Conservation (phyloP, 2,329 filamentous ascomycete genomes). For the Dothistroma septosporum region DNA sequence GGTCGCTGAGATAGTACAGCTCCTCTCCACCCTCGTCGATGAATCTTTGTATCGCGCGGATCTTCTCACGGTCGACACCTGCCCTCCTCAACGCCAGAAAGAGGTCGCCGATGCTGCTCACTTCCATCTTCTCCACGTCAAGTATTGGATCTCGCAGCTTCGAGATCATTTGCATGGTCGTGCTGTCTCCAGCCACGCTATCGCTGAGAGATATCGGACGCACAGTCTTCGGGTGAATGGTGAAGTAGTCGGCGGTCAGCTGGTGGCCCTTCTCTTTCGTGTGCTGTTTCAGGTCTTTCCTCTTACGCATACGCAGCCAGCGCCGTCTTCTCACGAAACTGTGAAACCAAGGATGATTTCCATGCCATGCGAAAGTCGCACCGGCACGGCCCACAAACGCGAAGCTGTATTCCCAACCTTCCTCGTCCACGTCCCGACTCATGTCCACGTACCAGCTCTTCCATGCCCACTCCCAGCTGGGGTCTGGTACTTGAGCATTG, state of each 20-base stretch:
- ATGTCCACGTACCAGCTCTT: slow-evolving; percentile 68
- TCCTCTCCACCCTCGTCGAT: slow-evolving; percentile 73
- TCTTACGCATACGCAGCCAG: slow-evolving; percentile 79
- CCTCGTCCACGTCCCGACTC: slow-evolving; percentile 79
- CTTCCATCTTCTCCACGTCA: slow-evolving; percentile 50
- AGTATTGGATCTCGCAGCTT: slow-evolving; percentile 42
- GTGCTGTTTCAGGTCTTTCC: slow-evolving; percentile 48
- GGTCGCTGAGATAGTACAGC: slow-evolving; percentile 65
- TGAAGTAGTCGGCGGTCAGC: slow-evolving; percentile 75
- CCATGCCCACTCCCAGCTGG: slow-evolving; percentile 89
- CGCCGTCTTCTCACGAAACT: slow-evolving; percentile 87
- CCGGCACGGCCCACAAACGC: slow-evolving; percentile 58
- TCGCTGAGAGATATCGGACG: slow-evolving; percentile 17
- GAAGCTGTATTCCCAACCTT: slow-evolving; percentile 96
- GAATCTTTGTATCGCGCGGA: slow-evolving; percentile 77
- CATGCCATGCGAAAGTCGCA: slow-evolving; percentile 64
- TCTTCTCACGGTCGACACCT: slow-evolving; percentile 85
- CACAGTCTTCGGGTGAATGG: slow-evolving; percentile 50
- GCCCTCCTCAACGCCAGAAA: slow-evolving; percentile 64
- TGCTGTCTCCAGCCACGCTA: slow-evolving; percentile 21
- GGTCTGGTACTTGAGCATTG: slow-evolving; percentile 89
- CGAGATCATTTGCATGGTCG: slow-evolving; percentile 12
- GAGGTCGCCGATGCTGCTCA: slow-evolving; percentile 63
- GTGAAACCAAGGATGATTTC: slow-evolving; percentile 83
- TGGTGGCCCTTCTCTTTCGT: slow-evolving; percentile 56